phyloP scores from a whole-genome alignment of 805 yeast genomes.

The Wickerhamomyces chambardii region DNA sequence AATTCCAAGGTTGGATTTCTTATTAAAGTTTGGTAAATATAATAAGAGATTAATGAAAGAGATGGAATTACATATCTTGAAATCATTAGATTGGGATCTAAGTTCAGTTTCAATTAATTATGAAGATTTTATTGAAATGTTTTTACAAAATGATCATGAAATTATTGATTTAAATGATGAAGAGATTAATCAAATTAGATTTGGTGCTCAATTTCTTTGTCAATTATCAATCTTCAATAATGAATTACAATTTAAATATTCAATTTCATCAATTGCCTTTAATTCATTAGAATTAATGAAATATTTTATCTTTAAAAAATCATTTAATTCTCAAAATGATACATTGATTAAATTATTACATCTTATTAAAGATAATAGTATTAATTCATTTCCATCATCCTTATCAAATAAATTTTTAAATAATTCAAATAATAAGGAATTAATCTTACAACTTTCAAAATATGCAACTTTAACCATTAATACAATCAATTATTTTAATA shows the following conservation, averaged over 20 bases:
- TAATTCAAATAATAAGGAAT: constrained; percentile 13
- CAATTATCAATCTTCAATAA: constrained; percentile 60
- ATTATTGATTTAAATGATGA: constrained; percentile 17
- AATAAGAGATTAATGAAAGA: constrained; percentile 47
- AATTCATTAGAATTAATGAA: constrained; percentile 40
- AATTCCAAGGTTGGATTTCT: constrained; percentile 42
- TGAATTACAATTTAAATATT: constrained; percentile 41
- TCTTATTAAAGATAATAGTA: constrained; percentile 8
- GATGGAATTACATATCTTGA: constrained; percentile 62
- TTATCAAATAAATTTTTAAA: constrained; percentile 35
- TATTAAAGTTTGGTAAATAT: constrained; percentile 46
- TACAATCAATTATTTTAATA: constrained; percentile 2
- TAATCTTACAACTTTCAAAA: constrained; percentile 7
- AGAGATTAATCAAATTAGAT: constrained; percentile 37
- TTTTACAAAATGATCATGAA: constrained; percentile 26
- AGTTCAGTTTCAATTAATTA: constrained; percentile 41
- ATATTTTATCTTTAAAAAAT: constrained; percentile 29
- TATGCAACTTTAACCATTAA: constrained; percentile 3
- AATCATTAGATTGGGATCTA: constrained; percentile 56
- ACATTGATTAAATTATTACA: constrained; percentile 13
- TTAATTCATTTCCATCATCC: constrained; percentile 28
- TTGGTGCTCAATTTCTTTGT: constrained; percentile 52
- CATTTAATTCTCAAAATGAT: constrained; percentile 16
- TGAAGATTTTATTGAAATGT: constrained; percentile 54
- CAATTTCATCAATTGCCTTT: constrained; percentile 36